These are phyloP conservation scores for Ambrosia trifida DNA, from an alignment of 129 eudicot genomes.

Conservation along the genomic window DNA sequence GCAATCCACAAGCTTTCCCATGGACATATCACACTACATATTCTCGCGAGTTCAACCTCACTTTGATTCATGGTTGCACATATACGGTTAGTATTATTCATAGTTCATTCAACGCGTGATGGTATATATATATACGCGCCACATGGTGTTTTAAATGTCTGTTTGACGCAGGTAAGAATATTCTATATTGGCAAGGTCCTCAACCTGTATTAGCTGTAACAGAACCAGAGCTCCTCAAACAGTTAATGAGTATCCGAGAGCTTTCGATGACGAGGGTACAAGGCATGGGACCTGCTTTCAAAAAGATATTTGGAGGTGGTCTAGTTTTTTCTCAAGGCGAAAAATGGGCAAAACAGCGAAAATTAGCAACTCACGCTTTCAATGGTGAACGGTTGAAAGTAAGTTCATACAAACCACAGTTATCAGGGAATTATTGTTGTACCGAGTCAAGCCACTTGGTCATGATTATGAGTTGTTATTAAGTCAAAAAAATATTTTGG, in stretches of 20 bases:
- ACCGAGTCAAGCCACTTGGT: background rate
- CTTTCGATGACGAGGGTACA: conserved; percentile 20
- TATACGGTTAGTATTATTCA: conserved; percentile 20
- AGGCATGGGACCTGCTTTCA: background rate
- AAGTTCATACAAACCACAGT: background rate
- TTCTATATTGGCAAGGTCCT: conserved; percentile 43
- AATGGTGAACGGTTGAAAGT: conserved; percentile 35
- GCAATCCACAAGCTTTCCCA: conserved; percentile 22
- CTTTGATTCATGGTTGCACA: conserved; percentile 22
- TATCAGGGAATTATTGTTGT: background rate
- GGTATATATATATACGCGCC: background rate
- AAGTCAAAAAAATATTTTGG: background rate
- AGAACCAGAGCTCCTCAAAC: conserved; percentile 35
- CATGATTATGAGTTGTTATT: background rate
- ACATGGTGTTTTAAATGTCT: background rate
- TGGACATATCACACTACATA: conserved; percentile 30
- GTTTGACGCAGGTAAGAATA: conserved; percentile 32
- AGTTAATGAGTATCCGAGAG: conserved; percentile 28
- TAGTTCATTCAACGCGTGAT: background rate
- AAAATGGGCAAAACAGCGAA: conserved; percentile 42
- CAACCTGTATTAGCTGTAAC: conserved; percentile 27
- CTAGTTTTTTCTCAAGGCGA: conserved; percentile 35
- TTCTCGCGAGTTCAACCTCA: conserved; percentile 29
- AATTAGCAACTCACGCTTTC: conserved; percentile 45
- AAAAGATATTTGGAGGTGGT: conserved; percentile 41